phyloP scores from a whole-genome alignment of 2,329 filamentous ascomycete genomes.

The Xylariaceae sp. region DNA sequence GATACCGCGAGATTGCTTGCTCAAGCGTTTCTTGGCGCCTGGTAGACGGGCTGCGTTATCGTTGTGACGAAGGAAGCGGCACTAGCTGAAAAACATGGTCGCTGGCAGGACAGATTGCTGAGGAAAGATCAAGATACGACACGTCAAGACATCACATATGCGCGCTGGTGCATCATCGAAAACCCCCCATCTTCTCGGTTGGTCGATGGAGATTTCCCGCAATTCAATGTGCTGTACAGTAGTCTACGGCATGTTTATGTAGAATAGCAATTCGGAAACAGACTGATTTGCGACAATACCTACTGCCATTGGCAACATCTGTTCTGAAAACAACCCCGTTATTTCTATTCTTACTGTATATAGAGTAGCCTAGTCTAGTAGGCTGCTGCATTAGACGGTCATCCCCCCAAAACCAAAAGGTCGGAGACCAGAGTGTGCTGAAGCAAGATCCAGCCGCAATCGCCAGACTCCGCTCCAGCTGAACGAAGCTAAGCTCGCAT shows the following conservation, averaged over 20 bases:
- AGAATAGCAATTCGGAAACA: background rate
- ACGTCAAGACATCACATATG: constrained; percentile 20
- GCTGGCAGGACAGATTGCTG: constrained; percentile 9
- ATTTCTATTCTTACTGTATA: too few relatives aligned
- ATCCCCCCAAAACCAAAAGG: constrained; percentile 9
- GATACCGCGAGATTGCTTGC: background rate
- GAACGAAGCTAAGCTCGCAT: constrained; percentile 34
- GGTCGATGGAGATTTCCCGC: background rate
- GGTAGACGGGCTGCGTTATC: background rate
- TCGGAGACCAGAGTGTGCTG: constrained; percentile 23
- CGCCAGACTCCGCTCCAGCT: constrained; percentile 33
- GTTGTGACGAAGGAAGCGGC: constrained; percentile 11
- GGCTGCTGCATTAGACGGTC: background rate
- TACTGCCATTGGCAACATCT: too few relatives aligned
- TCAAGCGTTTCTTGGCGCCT: background rate
- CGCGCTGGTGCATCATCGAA: constrained; percentile 8
- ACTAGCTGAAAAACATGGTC: constrained; percentile 26
- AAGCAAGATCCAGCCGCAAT: constrained; percentile 35
- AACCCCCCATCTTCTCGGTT: constrained; percentile 1
- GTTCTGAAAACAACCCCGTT: too few relatives aligned
- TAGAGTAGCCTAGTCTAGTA: background rate
- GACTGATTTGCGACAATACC: too few relatives aligned
- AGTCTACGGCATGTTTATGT: too few relatives aligned
- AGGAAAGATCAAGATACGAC: constrained; percentile 18
- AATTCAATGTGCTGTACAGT: background rate